These are phyloP conservation scores for Protea cynaroides DNA, from an alignment of 164 flowering plant genomes.

Conservation along the genomic window DNA sequence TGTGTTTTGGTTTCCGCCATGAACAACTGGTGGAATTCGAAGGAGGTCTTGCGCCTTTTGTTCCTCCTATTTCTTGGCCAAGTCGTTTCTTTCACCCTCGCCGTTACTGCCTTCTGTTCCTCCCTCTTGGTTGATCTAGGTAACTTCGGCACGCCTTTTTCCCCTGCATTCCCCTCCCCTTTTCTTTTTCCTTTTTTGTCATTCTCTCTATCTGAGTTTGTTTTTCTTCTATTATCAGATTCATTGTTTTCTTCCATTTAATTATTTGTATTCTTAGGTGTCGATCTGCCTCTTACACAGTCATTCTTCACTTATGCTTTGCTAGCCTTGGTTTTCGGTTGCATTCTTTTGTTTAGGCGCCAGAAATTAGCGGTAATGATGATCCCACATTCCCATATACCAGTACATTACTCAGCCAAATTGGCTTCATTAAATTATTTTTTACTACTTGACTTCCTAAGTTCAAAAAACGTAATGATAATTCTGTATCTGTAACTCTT, in stretches of 20 bases:
- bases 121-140: conserved; percentile 50
- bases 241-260: conserved; percentile 2
- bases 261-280: conserved; percentile 35
- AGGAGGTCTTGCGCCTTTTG: conserved; percentile 12
- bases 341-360: conserved; percentile 47
- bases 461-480: not conserved
- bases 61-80: conserved; percentile 45
- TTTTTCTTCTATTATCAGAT: not conserved
- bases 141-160: too few relatives aligned
- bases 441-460: too few relatives aligned
- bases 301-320: conserved; percentile 40
- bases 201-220: not conserved
- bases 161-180: not conserved
- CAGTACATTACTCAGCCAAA: not conserved
- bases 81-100: conserved; percentile 41
- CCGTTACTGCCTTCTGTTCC: conserved; percentile 41
- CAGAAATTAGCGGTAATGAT: conserved; percentile 43
- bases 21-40: conserved; percentile 24
- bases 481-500: too few relatives aligned
- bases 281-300: conserved; percentile 64
- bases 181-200: not conserved
- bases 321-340: conserved; percentile 59
- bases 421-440: too few relatives aligned
- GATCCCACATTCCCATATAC: not conserved
- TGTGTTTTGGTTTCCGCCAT: not conserved